Conservation (phyloP, 2,329 filamentous ascomycete genomes). For the Aureobasidium pullulans region DNA sequence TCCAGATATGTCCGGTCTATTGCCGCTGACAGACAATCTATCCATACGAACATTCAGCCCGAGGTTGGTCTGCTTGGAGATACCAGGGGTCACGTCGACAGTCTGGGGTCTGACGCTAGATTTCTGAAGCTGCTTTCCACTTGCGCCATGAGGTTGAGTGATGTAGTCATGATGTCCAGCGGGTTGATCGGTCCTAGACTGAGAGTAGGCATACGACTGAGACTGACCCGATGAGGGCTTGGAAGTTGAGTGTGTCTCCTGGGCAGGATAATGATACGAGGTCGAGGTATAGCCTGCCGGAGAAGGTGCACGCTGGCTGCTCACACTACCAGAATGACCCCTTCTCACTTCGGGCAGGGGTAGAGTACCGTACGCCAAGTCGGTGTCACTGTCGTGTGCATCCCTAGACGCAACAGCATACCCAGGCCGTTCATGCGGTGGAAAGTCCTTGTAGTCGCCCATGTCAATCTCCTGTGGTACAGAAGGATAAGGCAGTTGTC, state of each 20-base stretch:
- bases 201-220: background rate
- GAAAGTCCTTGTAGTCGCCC: constrained; percentile 38
- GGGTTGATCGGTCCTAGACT: constrained; percentile 11
- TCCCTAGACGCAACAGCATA: constrained; percentile 15
- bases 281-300: background rate
- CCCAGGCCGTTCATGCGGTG: constrained; percentile 32
- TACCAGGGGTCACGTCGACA: constrained; percentile 36
- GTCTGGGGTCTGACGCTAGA: constrained; percentile 23
- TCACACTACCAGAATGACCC: background rate
- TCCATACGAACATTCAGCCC: constrained; percentile 37
- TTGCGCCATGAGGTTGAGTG: constrained; percentile 26
- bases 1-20: constrained; percentile 34
- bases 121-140: background rate
- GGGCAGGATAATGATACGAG: background rate
- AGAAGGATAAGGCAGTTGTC: constrained; percentile 21
- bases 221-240: background rate
- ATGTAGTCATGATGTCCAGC: constrained; percentile 37
- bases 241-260: background rate
- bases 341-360: constrained; percentile 1
- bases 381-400: constrained; percentile 21
- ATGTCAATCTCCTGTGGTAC: constrained; percentile 32
- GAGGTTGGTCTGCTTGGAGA: constrained; percentile 22
- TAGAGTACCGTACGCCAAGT: constrained; percentile 24
- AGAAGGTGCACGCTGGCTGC: background rate
- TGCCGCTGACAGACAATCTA: constrained; percentile 41